Conservation (phyloP, 2,329 filamentous ascomycete genomes). For the Colletotrichum sp. region DNA sequence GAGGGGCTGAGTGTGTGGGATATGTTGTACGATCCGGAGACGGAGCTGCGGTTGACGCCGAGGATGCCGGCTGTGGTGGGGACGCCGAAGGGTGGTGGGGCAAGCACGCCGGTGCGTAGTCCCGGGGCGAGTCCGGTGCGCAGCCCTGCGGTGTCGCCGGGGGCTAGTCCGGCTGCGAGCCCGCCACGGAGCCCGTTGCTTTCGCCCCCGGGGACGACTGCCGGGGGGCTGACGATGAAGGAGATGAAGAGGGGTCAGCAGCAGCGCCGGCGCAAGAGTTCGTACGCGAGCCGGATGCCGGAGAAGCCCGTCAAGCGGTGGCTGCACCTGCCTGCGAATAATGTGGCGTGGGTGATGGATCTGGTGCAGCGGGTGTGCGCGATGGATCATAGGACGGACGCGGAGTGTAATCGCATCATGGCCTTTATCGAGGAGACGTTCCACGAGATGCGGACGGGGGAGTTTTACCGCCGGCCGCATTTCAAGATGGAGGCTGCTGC, state of each 20-base stretch:
- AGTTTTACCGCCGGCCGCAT: slow-evolving; percentile 21
- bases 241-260: not conserved
- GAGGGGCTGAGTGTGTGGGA: slow-evolving; percentile 22
- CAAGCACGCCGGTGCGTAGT: not conserved
- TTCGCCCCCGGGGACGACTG: not conserved
- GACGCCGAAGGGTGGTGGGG: not conserved
- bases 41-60: slow-evolving; percentile 15
- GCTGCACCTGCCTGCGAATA: slow-evolving; percentile 23
- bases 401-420: slow-evolving; percentile 18
- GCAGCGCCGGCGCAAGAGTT: slow-evolving; percentile 3
- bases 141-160: not conserved
- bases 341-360: slow-evolving; percentile 23
- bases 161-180: not conserved
- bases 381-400: slow-evolving; percentile 16
- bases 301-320: slow-evolving; percentile 19
- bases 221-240: not conserved
- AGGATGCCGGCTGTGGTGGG: not conserved
- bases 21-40: slow-evolving; percentile 21
- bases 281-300: not conserved
- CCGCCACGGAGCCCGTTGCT: not conserved
- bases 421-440: slow-evolving; percentile 23
- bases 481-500: slow-evolving; percentile 6
- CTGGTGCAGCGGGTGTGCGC: slow-evolving; percentile 21
- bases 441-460: slow-evolving; percentile 19
- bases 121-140: not conserved